A percentile compares a stretch with the other conserved stretches of the same genome.
Evolutionary conservation across 2,329 filamentous ascomycete species (phyloP).

Genomic region (Aspergillus phoenicis): DNA sequence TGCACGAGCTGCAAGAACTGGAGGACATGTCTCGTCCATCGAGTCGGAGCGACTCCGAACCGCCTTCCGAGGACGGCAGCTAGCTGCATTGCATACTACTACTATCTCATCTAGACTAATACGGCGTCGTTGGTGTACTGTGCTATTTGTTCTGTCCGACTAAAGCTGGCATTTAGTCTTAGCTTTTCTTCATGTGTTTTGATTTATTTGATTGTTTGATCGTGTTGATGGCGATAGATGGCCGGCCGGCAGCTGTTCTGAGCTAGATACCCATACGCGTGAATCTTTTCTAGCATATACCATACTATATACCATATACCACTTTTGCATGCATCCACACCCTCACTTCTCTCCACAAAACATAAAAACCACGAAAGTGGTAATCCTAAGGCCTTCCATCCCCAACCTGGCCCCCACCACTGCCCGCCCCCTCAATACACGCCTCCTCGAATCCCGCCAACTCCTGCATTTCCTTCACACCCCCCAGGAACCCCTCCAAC

Average conservation of each 20-base stretch:
- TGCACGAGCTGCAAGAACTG: conserved; percentile 28
- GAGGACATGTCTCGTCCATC: conserved; percentile 35
- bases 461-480: conserved; percentile 27
- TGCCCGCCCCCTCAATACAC: conserved; percentile 33
- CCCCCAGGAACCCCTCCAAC: conserved; percentile 30
- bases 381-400: conserved; percentile 22
- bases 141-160: neutral
- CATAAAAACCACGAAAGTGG: neutral
- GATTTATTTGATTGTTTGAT: neutral
- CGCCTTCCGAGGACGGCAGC: neutral
- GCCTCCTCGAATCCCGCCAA: conserved; percentile 33
- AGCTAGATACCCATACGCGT: neutral
- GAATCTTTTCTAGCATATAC: neutral
- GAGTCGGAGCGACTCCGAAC: conserved; percentile 26
- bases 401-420: conserved; percentile 27
- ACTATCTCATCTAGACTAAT: neutral
- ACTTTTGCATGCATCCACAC: too few relatives aligned
- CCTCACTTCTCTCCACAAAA: neutral
- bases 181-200: neutral
- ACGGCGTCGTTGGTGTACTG: neutral
- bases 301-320: too few relatives aligned
- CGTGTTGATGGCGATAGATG: neutral
- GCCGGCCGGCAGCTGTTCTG: neutral
- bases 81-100: neutral
- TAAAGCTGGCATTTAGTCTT: conserved; percentile 10